Evolutionary conservation across 495 filamentous ascomycete species (phyloP), one percentile per base, ranked within the genome.

Genomic region (Neurospora hispaniola): DNA sequence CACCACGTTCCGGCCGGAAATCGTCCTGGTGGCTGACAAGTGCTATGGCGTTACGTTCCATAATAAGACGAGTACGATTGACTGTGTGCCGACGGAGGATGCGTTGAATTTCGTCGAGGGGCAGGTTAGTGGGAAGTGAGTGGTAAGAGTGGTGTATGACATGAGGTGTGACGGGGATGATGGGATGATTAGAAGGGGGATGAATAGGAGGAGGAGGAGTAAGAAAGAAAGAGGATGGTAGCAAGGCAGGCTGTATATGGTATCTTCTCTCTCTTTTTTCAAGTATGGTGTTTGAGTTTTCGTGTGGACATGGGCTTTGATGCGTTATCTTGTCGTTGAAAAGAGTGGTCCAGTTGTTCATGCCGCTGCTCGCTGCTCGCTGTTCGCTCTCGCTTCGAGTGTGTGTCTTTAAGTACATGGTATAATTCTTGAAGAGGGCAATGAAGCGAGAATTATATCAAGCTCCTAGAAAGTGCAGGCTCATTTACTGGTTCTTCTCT

Each of bases 1-100:
- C 85, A 99, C 96, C 5, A 99, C 96, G 6, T 99, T 99, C 89
- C 88, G 96, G 42, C 96, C 96, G 20, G 96, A 99, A 83, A 97
- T 99, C 86, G 86, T 99, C 73, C 88, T 90, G 70, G 94, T 98
- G 43, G 96, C 96, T 23, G 94, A 98, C 83, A 96, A 98, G 84
- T 97, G 94, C 83, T 99, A 99, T 79, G 96, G 96, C 69, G 96
- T 99, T 38, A 90, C 92, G 71, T 98, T 98, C 84, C 88, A 89
- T 70, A 93, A 95, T 77, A 98, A 98, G 88, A 96, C 93, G 73
- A 94, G 91, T 81, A 91, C 90, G 20, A 94, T 98, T 73, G 93
- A 96, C 80, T 93, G 94, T 42, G 94, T 97, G 42, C 90, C 89
- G 74, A 87, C 90, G 73, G 92, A 97, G 74, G 92, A 96, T 80